Percentiles rank a stretch among this genome's conserved stretches.
phyloP scores from a whole-genome alignment of 2,329 filamentous ascomycete species.

The Neopestalotiopsis sp. region DNA sequence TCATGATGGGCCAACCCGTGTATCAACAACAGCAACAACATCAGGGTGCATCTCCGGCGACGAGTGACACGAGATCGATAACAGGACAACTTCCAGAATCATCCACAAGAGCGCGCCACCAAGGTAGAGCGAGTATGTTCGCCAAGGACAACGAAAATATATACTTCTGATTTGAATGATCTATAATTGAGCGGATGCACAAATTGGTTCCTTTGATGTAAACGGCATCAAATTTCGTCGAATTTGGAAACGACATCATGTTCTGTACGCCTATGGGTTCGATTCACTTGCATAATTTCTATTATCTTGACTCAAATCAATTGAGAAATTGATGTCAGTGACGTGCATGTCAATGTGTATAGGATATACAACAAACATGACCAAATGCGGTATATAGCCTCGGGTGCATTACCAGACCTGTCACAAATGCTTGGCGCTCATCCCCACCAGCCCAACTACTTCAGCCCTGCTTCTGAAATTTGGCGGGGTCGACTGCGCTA shows the following conservation, averaged over 20 bases:
- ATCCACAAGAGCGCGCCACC: background rate
- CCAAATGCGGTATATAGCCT: too few relatives aligned
- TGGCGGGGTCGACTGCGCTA: background rate
- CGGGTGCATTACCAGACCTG: background rate
- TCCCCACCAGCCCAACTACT: background rate
- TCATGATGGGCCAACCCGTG: background rate
- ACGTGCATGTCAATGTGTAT: too few relatives aligned
- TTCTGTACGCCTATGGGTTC: too few relatives aligned
- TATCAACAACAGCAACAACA: background rate
- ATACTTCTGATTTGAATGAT: background rate
- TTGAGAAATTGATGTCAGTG: too few relatives aligned
- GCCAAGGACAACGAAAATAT: slow-evolving; percentile 10
- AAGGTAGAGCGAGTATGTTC: slow-evolving; percentile 7
- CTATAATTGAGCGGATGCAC: background rate
- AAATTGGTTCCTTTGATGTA: background rate
- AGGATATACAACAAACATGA: too few relatives aligned
- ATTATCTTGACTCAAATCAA: too few relatives aligned
- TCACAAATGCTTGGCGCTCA: background rate
- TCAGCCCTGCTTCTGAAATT: background rate
- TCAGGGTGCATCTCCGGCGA: background rate
- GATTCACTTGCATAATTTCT: too few relatives aligned
- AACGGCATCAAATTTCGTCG: too few relatives aligned
- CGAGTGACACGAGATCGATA: background rate
- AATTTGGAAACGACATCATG: too few relatives aligned
- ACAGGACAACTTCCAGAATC: background rate